phyloP scores from a whole-genome alignment of 129 eudicot genomes.

The Lonicera japonica region DNA sequence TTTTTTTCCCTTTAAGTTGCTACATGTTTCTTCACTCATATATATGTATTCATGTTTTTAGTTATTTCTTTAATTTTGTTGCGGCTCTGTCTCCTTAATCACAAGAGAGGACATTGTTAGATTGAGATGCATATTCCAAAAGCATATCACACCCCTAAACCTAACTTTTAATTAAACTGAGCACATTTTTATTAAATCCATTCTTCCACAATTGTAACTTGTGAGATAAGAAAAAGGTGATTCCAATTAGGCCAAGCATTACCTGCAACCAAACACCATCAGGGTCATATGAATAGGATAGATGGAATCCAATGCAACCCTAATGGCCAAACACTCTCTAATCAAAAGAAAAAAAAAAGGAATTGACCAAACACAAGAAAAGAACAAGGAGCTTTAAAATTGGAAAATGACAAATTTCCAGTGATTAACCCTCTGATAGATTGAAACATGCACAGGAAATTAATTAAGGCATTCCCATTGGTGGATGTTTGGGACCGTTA shows the following conservation, averaged over 20 bases:
- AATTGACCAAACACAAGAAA: slow-evolving; percentile 34
- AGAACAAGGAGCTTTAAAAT: slow-evolving; percentile 12
- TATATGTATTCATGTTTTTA: no score
- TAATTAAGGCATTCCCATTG: background rate
- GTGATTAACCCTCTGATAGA: background rate
- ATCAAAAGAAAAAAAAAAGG: background rate
- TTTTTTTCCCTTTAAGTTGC: no score
- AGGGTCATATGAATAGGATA: background rate
- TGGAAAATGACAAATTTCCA: slow-evolving; percentile 25
- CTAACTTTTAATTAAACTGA: background rate
- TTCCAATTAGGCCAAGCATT: slow-evolving; percentile 2
- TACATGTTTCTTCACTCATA: no score
- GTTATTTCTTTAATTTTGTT: no score
- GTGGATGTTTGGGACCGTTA: slow-evolving; percentile 20
- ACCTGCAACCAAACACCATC: slow-evolving; percentile 1
- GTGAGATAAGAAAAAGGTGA: background rate
- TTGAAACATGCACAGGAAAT: slow-evolving; percentile 19
- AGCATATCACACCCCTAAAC: background rate
- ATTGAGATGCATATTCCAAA: no score
- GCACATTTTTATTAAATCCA: background rate
- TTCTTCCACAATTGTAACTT: no score
- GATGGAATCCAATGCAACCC: background rate
- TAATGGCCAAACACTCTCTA: background rate
- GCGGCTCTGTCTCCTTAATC: no score
- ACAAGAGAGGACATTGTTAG: no score